phyloP scores from a whole-genome alignment of 2,329 filamentous ascomycete genomes.

The Rhynchosporium secalis region DNA sequence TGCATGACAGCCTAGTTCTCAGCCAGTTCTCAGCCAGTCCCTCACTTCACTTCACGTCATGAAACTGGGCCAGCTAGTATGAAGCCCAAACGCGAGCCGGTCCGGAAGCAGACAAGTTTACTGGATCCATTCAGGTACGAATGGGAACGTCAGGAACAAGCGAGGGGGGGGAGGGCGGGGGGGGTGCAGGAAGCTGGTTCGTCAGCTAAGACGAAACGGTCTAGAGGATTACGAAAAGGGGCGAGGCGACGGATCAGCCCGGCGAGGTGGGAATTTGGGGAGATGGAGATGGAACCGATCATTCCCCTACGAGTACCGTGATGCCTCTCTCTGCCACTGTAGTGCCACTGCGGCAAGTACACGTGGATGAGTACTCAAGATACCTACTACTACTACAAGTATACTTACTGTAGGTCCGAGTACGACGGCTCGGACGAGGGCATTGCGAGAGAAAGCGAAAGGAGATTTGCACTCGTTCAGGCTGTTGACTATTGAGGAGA shows the following conservation, averaged over 20 bases:
- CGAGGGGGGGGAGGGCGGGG: background rate
- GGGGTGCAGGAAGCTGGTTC: background rate
- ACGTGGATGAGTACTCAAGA: background rate
- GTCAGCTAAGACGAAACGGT: constrained; percentile 7
- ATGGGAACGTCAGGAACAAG: constrained; percentile 7
- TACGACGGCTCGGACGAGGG: background rate
- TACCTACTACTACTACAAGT: too few species aligned
- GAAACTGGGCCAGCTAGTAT: constrained; percentile 5
- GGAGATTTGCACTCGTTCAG: constrained; percentile 8
- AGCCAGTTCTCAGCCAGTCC: background rate
- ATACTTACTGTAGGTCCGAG: too few species aligned
- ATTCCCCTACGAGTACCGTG: background rate
- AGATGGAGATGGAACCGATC: background rate
- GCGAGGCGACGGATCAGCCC: constrained; percentile 8
- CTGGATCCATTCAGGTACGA: constrained; percentile 6
- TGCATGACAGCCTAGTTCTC: background rate
- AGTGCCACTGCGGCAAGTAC: constrained; percentile 8
- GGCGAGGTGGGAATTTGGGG: background rate
- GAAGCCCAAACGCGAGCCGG: constrained; percentile 13
- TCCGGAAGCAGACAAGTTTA: background rate
- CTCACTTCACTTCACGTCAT: constrained; percentile 10
- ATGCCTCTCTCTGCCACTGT: background rate
- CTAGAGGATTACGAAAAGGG: constrained; percentile 1
- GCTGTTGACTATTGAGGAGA: background rate
- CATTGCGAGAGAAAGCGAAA: background rate